Conservation (phyloP, 257 asterid genomes). For the Phtheirospermum japonicum region DNA sequence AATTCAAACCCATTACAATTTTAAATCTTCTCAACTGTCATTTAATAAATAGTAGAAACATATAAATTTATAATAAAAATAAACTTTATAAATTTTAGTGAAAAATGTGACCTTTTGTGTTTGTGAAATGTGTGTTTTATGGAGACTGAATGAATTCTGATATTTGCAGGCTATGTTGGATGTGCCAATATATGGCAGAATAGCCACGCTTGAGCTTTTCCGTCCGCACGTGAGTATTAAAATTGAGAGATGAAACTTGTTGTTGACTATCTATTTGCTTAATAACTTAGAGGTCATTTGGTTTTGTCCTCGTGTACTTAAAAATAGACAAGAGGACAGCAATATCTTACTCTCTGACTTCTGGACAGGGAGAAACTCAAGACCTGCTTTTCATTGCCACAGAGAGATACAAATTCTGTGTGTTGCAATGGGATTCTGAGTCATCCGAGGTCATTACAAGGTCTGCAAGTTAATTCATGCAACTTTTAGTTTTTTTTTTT, state of each 20-base stretch:
- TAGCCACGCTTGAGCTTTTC: slow-evolving; percentile 95
- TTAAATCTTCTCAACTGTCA: too few relatives aligned
- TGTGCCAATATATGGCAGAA: slow-evolving; percentile 98
- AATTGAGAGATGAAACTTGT: slow-evolving; percentile 21
- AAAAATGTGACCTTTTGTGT: too few relatives aligned
- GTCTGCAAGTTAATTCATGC: slow-evolving; percentile 31
- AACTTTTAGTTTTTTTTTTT: too few relatives aligned
- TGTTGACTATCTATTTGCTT: not conserved
- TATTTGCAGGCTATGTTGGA: slow-evolving; percentile 83
- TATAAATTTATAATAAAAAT: too few relatives aligned
- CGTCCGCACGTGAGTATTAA: slow-evolving; percentile 85
- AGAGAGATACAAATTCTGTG: slow-evolving; percentile 88
- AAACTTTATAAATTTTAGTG: too few relatives aligned
- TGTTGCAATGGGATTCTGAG: slow-evolving; percentile 90
- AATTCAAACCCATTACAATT: too few relatives aligned
- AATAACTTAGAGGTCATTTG: slow-evolving; percentile 11
- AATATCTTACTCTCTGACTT: slow-evolving; percentile 16
- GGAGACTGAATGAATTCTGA: too few relatives aligned
- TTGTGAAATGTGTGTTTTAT: too few relatives aligned
- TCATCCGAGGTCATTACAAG: slow-evolving; percentile 73
- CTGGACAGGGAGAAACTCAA: slow-evolving; percentile 83
- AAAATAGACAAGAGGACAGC: slow-evolving; percentile 11
- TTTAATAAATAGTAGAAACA: too few relatives aligned
- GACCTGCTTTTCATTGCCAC: slow-evolving; percentile 91
- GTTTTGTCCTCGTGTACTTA: not conserved